phyloP scores from a whole-genome alignment of 2,329 filamentous ascomycete species.

The Cladophialophora yegresii region DNA sequence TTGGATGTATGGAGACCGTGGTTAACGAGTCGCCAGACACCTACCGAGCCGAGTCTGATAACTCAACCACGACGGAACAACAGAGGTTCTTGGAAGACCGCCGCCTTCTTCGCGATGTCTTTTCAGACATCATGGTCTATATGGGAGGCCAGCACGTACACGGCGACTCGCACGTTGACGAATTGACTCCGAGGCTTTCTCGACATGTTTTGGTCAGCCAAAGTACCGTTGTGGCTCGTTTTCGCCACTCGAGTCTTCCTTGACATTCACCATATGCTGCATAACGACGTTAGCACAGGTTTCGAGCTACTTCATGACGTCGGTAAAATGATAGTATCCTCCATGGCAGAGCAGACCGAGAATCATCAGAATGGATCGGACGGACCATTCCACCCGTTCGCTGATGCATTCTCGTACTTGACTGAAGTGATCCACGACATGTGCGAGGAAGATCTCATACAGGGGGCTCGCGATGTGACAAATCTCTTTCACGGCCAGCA shows the following conservation, averaged over 20 bases:
- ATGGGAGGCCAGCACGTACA: background rate
- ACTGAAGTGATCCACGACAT: background rate
- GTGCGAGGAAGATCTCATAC: background rate
- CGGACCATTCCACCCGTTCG: background rate
- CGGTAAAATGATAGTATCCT: background rate
- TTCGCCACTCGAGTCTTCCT: background rate
- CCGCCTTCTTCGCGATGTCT: background rate
- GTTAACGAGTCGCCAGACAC: background rate
- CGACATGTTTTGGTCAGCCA: background rate
- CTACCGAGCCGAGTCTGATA: background rate
- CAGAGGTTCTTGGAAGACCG: background rate
- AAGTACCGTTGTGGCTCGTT: background rate
- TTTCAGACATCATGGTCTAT: background rate
- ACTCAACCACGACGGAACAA: background rate
- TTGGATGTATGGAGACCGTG: background rate
- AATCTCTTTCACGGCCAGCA: background rate
- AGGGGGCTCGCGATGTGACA: background rate
- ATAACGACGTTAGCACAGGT: background rate
- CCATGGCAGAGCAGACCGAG: background rate
- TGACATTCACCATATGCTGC: background rate
- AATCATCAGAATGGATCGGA: background rate
- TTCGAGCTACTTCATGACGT: background rate
- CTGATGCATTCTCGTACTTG: background rate
- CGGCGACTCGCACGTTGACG: background rate
- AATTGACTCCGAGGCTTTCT: conserved; percentile 2